A percentile compares a stretch with the other conserved stretches of the same genome.
Evolutionary conservation across 1,139 yeast species (phyloP).

Genomic region (Kazachstania sp.): DNA sequence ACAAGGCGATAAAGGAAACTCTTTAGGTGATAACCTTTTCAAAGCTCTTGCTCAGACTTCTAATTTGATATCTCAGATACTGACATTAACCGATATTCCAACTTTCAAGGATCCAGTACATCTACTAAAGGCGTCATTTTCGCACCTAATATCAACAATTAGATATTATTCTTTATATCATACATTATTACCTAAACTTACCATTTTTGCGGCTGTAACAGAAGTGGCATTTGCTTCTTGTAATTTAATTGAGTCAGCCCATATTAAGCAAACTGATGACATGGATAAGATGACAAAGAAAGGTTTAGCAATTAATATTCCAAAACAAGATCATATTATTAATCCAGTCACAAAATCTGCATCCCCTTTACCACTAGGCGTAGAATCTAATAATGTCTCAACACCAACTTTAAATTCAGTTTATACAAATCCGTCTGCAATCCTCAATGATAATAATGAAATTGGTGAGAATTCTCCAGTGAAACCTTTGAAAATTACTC

Average conservation of each 20-base stretch:
- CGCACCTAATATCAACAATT: constrained; percentile 70
- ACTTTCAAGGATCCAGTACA: constrained; percentile 19
- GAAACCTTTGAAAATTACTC: constrained; percentile 32
- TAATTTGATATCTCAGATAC: constrained; percentile 40
- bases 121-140: constrained; percentile 58
- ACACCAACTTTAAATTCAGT: background rate
- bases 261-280: constrained; percentile 31
- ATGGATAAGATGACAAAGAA: background rate
- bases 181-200: constrained; percentile 49
- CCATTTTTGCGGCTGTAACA: constrained; percentile 68
- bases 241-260: constrained; percentile 53
- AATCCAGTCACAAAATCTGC: background rate
- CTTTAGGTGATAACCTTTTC: constrained; percentile 37
- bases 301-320: background rate
- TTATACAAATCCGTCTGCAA: constrained; percentile 1
- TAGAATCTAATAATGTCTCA: background rate
- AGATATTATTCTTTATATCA: constrained; percentile 61
- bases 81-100: constrained; percentile 17
- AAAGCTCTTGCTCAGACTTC: constrained; percentile 49
- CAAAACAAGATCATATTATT: background rate
- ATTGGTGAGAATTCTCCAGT: constrained; percentile 28
- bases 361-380: background rate
- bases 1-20: background rate
- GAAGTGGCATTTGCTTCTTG: constrained; percentile 68
- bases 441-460: constrained; percentile 2